Evolutionary conservation across 495 filamentous ascomycete species (phyloP), one percentile per base, ranked within the genome.

Genomic region (Daldinia childiae): DNA sequence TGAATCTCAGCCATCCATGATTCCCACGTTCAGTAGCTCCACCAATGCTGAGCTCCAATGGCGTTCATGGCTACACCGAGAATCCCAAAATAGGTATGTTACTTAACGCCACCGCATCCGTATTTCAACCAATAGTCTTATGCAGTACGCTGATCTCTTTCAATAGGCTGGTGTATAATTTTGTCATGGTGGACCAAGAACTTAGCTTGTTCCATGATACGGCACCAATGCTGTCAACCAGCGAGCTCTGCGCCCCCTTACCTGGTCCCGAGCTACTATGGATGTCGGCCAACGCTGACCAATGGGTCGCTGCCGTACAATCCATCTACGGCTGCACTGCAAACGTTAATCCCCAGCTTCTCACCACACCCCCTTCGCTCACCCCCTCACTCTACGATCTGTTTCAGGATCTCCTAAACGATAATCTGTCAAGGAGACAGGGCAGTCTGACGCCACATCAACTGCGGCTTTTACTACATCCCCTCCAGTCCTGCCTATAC

Each of bases 171-270:
- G 85, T 87, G 0, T 90, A 91, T 74, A 89, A 87, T 39, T 90
- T 88, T 82, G 85, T 88, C 26, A 87, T 90, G 85, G 82, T 90
- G 12, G 89, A 91, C 72, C 87, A 89, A 72, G 89, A 91, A 66
- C 80, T 90, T 26, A 85, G 86, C 58, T 78, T 91, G 14, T 91
- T 90, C 75, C 83, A 90, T 69, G 89, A 91, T 67, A 83, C 82
- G 6, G 81, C 81, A 0, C 86, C 87, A 3, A 73, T 89, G 26
- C 82, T 91, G 55, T 82, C 86, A 9, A 84, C 88, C 64, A 86
- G 80, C 15, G 87, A 90, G 54, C 83, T 90, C 32, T 82, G 80
- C 27, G 81, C 84, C 45, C 85, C 88, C 6, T 84, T 90, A 57
- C 89, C 89, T 15, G 84, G 83, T 29, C 75, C 84, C 6, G 87